These are phyloP conservation scores for Rhipidocladum racemiflorum DNA, from an alignment of 176 grass and related monocot species.

Conservation along the genomic window DNA sequence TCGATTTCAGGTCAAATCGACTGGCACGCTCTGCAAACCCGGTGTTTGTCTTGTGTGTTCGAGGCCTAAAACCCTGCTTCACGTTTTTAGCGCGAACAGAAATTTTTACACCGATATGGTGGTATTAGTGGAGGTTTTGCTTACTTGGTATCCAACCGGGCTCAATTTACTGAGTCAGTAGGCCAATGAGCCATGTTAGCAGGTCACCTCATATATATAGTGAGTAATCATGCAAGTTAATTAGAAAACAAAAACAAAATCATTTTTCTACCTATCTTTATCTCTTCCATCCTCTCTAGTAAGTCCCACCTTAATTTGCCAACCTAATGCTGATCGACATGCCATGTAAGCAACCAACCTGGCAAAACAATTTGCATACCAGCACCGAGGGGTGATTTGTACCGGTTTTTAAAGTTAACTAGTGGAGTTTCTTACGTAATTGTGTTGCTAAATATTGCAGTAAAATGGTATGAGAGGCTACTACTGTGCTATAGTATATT, in stretches of 20 bases:
- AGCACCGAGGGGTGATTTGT: background rate
- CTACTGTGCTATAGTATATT: too few relatives aligned
- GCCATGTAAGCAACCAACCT: background rate
- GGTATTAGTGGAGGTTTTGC: constrained; percentile 6
- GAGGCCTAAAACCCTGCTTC: too few relatives aligned
- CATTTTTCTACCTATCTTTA: too few relatives aligned
- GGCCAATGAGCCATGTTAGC: background rate
- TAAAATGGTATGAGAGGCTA: too few relatives aligned
- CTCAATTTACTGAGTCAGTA: background rate
- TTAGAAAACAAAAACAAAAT: background rate
- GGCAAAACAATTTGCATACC: background rate
- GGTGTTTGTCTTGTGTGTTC: too few relatives aligned
- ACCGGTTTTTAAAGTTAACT: background rate
- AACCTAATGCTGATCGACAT: background rate
- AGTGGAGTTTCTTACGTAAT: too few relatives aligned
- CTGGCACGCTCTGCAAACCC: too few relatives aligned
- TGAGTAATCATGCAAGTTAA: constrained; percentile 4
- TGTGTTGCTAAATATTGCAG: too few relatives aligned
- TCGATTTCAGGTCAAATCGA: too few relatives aligned
- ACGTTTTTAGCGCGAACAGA: too few relatives aligned
- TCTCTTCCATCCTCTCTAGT: background rate
- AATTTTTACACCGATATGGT: background rate
- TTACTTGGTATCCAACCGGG: background rate
- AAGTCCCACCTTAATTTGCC: background rate
- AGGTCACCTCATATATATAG: constrained; percentile 7